A percentile compares a stretch with the other conserved stretches of the same genome.
These are phyloP conservation scores for Colletotrichum endophyticum DNA, from an alignment of 2,329 filamentous ascomycete species.

Conservation along the genomic window DNA sequence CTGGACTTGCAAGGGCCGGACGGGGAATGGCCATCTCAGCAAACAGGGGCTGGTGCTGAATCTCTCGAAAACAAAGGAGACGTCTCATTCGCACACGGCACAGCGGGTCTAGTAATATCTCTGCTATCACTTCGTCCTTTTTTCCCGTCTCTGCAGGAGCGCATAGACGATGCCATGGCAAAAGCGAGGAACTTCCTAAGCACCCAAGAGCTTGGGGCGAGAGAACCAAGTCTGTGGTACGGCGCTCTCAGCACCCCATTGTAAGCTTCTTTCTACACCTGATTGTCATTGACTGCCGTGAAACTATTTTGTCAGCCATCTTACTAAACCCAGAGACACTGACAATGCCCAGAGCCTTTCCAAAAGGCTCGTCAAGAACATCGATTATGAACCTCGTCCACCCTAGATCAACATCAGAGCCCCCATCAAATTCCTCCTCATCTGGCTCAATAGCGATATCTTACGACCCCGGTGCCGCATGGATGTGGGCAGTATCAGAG, in stretches of 20 bases:
- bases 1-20: constrained; percentile 64
- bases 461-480: constrained; percentile 41
- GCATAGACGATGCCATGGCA: constrained; percentile 57
- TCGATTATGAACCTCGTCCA: constrained; percentile 45
- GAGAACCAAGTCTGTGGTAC: constrained; percentile 70
- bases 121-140: constrained; percentile 59
- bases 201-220: constrained; percentile 44
- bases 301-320: background rate
- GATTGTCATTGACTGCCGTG: background rate
- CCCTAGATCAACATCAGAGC: constrained; percentile 46
- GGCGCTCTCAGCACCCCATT: constrained; percentile 70
- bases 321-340: constrained; percentile 25
- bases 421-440: constrained; percentile 23
- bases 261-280: constrained; percentile 31
- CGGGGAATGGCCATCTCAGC: constrained; percentile 68
- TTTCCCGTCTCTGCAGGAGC: constrained; percentile 58
- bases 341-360: background rate
- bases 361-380: background rate
- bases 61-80: constrained; percentile 46
- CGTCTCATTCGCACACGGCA: constrained; percentile 71
- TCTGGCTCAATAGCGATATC: constrained; percentile 33
- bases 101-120: constrained; percentile 65
- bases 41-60: constrained; percentile 62
- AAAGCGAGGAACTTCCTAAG: constrained; percentile 58
- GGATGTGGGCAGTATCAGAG: constrained; percentile 40